Evolutionary conservation across 208 protist species (phyloP).

Genomic region (Lotmaria passim): DNA sequence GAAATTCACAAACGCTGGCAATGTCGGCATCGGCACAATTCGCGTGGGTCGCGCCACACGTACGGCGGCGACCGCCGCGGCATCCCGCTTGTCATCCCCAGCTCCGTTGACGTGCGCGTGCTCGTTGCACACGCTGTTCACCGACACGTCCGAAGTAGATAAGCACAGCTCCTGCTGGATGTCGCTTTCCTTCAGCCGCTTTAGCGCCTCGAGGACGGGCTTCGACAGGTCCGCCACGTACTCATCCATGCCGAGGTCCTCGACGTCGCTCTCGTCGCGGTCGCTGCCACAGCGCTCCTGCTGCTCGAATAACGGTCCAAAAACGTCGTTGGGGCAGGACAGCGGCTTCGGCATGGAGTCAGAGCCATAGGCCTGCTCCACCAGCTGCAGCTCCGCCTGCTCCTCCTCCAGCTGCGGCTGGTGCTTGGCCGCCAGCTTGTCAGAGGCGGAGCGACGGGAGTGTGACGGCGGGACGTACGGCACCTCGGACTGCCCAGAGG

Average conservation of each 20-base stretch:
- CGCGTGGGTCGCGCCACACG: not conserved
- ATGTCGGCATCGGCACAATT: not conserved
- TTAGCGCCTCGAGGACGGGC: constrained; percentile 1
- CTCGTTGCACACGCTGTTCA: constrained; percentile 5
- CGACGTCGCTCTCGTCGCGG: constrained; percentile 40
- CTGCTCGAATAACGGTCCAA: constrained; percentile 48
- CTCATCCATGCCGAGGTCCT: constrained; percentile 29
- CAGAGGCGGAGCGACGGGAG: constrained; percentile 8
- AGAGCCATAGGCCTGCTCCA: constrained; percentile 40
- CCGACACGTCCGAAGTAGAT: constrained; percentile 6
- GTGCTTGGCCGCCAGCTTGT: constrained; percentile 23
- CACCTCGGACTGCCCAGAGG: not conserved
- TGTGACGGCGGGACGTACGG: constrained; percentile 16
- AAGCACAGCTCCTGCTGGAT: not conserved
- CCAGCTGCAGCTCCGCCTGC: constrained; percentile 42
- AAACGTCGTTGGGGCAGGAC: constrained; percentile 48
- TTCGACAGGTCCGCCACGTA: constrained; percentile 12
- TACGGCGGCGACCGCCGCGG: not conserved
- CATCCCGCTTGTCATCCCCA: not conserved
- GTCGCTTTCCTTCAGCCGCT: constrained; percentile 3
- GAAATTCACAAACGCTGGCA: constrained; percentile 14
- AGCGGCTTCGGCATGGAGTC: constrained; percentile 38
- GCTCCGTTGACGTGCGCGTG: not conserved
- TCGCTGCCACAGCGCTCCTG: constrained; percentile 71
- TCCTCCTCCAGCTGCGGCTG: constrained; percentile 44